Base-by-base conservation (phyloP, 768 basidiomycete species). In the Russula sp. region DNA sequence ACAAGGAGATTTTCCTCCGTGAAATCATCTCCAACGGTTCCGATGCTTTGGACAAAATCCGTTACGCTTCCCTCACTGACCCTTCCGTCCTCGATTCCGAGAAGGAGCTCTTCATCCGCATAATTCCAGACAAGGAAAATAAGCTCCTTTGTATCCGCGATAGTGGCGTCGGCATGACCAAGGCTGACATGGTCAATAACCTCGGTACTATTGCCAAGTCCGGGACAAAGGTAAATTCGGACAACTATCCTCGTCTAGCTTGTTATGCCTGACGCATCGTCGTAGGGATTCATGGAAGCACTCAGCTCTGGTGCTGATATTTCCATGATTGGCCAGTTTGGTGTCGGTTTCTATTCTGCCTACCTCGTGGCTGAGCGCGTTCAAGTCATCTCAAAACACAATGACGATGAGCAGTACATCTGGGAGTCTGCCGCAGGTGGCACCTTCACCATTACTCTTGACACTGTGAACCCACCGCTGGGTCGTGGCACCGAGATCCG, bases 401-500 rank as follows among this genome's bases (percentile, higher is more conserved):
- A 99, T 72, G 96, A 98, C 70, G 96, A 98, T 74, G 97, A 98
- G 79, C 96, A 98, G 77, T 98, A 99, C 81, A 94, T 99, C 77
- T 99, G 96, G 97, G 96, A 99, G 83, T 99, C 96, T n/a, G 89
- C 97, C 66, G 96, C 96, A 36, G 97, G 96, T 73, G 97, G 96
- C 59, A 99, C 96, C 56, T 99, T 98, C 81, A 98, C 97, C 72
- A 97, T 99, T 79, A 97, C 95, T 52, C 87, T 79, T 61, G 96
- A 98, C 75, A 90, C 85, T 64, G 77, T 87, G 73, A 95, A 95
- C 79, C 86, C 88, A 25, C 83, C 90, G 66, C 83, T 99, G 59
- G 92, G 90, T 60, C 95, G 97, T 73, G 96, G 97, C 77, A 87
- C 90, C 52, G 91, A 96, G 76, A 83, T 96, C 70, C 87, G 87